Evolutionary conservation across 441 rosid species (phyloP).

Genomic region (Breynia disticha): DNA sequence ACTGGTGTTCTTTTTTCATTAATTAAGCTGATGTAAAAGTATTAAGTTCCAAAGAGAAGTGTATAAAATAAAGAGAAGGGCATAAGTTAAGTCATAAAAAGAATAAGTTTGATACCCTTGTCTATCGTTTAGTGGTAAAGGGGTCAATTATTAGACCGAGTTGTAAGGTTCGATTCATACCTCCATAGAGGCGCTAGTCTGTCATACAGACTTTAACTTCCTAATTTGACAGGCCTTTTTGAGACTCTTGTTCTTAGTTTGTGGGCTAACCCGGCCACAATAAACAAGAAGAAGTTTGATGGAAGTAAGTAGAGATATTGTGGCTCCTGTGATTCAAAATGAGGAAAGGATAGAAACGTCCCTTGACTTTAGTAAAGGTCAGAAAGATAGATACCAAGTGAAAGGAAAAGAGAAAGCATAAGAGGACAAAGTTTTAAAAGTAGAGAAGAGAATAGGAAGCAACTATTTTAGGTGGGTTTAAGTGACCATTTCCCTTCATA

Average conservation of each 20-base stretch:
- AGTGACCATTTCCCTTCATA: conserved; percentile 17
- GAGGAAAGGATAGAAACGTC: conserved; percentile 25
- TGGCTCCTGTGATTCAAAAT: conserved; percentile 14
- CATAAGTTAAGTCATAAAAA: conserved; percentile 11
- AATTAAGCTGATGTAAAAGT: no score
- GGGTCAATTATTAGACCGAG: no score
- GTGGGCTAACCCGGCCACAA: no score
- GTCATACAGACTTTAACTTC: no score
- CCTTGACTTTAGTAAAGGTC: conserved; percentile 43
- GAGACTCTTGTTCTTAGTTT: no score
- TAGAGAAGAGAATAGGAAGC: conserved; percentile 28
- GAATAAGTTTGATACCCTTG: no score
- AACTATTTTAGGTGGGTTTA: conserved; percentile 31
- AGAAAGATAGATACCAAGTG: conserved; percentile 15
- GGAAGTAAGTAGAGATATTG: conserved; percentile 25
- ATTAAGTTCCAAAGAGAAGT: conserved; percentile 1
- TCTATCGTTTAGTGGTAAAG: no score
- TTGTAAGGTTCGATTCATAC: no score
- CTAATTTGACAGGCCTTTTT: no score
- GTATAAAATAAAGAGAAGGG: not conserved
- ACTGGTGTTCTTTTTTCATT: not conserved
- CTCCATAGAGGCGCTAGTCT: no score
- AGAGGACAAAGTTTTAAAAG: conserved; percentile 29
- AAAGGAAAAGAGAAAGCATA: conserved; percentile 18
- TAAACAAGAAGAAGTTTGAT: conserved; percentile 17